Conservation (phyloP, 306 rosid genomes). For the Cucumis melo region DNA sequence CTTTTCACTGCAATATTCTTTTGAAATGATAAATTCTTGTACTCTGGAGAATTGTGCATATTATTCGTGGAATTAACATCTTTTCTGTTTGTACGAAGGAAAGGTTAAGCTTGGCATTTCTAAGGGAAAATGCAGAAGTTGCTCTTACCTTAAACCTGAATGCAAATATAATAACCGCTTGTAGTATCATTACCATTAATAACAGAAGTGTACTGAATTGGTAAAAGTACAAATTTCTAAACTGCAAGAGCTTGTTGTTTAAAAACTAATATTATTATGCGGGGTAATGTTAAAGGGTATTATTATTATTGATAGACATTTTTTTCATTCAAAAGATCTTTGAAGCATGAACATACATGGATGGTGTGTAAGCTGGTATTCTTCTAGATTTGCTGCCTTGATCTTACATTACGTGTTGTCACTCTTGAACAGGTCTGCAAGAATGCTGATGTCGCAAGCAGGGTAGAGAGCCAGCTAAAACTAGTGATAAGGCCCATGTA, state of each 20-base stretch:
- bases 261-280: background rate
- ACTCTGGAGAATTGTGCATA: background rate
- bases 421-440: conserved; percentile 49
- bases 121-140: background rate
- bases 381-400: background rate
- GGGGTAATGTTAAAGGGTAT: background rate
- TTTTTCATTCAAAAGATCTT: background rate
- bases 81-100: background rate
- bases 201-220: background rate
- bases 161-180: background rate
- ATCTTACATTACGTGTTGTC: background rate
- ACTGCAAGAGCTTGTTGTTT: background rate
- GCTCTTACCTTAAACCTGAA: background rate
- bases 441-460: conserved; percentile 67
- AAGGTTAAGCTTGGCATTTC: background rate
- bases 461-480: conserved; percentile 92
- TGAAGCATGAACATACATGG: background rate
- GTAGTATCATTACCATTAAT: background rate
- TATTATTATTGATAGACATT: background rate
- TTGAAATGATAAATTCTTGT: background rate
- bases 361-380: background rate
- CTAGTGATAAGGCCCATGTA: conserved; percentile 98
- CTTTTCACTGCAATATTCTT: background rate
- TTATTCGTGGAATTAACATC: background rate
- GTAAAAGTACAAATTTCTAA: background rate